Conservation (phyloP, 2,329 filamentous ascomycete species). For the Diaporthe batatas region DNA sequence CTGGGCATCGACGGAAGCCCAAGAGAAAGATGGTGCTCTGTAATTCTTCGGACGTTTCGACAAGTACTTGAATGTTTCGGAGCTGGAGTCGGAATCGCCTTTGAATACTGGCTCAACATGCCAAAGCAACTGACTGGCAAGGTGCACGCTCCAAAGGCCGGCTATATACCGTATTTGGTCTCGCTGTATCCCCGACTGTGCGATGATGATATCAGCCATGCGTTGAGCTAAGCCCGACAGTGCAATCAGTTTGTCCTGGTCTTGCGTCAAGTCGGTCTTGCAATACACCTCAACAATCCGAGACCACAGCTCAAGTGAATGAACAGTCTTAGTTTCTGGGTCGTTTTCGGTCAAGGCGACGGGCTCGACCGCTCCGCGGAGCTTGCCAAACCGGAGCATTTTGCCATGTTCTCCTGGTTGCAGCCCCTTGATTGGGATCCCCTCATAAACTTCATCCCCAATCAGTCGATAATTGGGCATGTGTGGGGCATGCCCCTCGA, state of each 20-base stretch:
- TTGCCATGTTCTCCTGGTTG: not conserved
- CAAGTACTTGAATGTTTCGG: not conserved
- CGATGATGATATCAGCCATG: slow-evolving; percentile 17
- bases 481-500: slow-evolving; percentile 1
- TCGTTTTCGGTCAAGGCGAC: not conserved
- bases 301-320: slow-evolving; percentile 28
- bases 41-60: slow-evolving; percentile 20
- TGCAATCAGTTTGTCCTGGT: slow-evolving; percentile 40
- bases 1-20: slow-evolving; percentile 34
- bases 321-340: not conserved
- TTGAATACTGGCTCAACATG: not conserved
- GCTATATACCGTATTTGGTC: slow-evolving; percentile 32
- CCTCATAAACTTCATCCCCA: slow-evolving; percentile 3
- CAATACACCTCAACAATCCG: slow-evolving; percentile 27
- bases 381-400: not conserved
- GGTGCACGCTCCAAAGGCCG: slow-evolving; percentile 10
- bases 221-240: slow-evolving; percentile 36
- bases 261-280: slow-evolving; percentile 13
- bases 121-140: slow-evolving; percentile 36
- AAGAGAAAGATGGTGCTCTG: slow-evolving; percentile 35
- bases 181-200: not conserved
- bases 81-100: not conserved
- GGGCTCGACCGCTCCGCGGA: not conserved
- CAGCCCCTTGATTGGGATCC: slow-evolving; percentile 6
- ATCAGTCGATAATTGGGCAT: slow-evolving; percentile 19